A percentile compares a stretch with the other conserved stretches of the same genome.
Conservation (phyloP, 768 basidiomycete species). For the Lyophyllum decastes region DNA sequence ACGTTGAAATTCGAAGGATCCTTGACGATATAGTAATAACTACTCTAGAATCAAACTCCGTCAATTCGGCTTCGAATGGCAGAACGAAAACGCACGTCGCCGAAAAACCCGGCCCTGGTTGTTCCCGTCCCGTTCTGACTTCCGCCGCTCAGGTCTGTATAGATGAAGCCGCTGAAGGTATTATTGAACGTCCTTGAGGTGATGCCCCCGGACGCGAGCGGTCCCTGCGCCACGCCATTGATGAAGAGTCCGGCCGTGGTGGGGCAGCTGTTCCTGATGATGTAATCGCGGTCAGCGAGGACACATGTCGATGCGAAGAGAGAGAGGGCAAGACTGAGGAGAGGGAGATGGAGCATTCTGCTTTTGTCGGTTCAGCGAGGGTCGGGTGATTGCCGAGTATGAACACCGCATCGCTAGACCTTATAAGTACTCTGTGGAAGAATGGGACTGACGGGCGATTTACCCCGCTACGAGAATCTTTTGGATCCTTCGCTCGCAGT, state of each 20-base stretch:
- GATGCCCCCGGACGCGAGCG: not conserved
- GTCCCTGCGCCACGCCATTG: not conserved
- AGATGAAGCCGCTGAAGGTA: not conserved
- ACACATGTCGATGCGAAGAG: not conserved
- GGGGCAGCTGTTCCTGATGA: not conserved
- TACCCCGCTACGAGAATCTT: not conserved
- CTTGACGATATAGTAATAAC: constrained; percentile 14
- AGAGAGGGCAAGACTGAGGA: not conserved
- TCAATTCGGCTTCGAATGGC: too few relatives aligned
- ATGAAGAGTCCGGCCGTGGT: not conserved
- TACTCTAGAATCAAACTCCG: not conserved
- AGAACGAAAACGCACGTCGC: not conserved
- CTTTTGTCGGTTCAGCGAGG: too few relatives aligned
- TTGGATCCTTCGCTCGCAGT: too few relatives aligned
- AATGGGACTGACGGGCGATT: too few relatives aligned
- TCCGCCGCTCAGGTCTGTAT: not conserved
- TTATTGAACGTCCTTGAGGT: not conserved
- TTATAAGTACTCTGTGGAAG: too few relatives aligned
- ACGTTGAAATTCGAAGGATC: constrained; percentile 27
- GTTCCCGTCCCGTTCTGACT: not conserved
- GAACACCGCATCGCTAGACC: too few relatives aligned
- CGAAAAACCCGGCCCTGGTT: not conserved
- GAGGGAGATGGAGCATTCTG: not conserved
- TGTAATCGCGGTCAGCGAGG: not conserved
- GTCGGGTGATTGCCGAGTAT: too few relatives aligned